Evolutionary conservation across 257 asterid species (phyloP).

Genomic region (Haberlea rhodopensis): DNA sequence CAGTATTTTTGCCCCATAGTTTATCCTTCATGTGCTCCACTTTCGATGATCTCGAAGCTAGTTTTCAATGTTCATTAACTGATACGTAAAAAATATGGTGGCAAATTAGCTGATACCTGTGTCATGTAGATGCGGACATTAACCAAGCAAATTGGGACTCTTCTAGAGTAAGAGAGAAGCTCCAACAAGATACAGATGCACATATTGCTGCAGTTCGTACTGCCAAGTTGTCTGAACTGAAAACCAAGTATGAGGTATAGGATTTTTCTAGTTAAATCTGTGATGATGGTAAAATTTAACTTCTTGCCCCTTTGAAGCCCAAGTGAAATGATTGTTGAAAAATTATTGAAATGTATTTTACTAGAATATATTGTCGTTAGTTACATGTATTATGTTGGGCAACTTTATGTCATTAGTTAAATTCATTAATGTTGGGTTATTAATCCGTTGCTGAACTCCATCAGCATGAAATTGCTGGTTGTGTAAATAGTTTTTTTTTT

Average conservation of each 20-base stretch:
- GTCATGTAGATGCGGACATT: constrained; percentile 49
- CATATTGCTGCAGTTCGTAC: constrained; percentile 68
- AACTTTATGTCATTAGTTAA: background rate
- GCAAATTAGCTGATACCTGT: constrained; percentile 12
- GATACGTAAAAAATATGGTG: constrained; percentile 9
- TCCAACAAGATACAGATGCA: constrained; percentile 82
- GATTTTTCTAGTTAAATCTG: constrained; percentile 11
- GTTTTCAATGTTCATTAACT: constrained; percentile 14
- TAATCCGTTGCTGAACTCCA: constrained; percentile 1
- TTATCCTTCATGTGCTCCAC: constrained; percentile 15
- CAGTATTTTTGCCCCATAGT: constrained; percentile 14
- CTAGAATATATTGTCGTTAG: background rate
- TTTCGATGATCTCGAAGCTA: constrained; percentile 24
- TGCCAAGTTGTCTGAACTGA: constrained; percentile 64
- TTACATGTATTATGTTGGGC: constrained; percentile 2
- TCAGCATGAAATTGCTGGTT: constrained; percentile 18
- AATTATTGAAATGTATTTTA: constrained; percentile 10
- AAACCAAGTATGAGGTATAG: constrained; percentile 64
- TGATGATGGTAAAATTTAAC: constrained; percentile 10
- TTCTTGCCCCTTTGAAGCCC: constrained; percentile 17
- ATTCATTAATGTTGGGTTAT: constrained; percentile 6
- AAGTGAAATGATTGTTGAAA: constrained; percentile 9
- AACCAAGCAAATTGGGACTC: constrained; percentile 87
- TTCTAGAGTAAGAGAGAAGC: constrained; percentile 78
- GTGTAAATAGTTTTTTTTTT: constrained; percentile 13